phyloP scores from a whole-genome alignment of 805 yeast species.

The Ogataea trehaloabstinens region DNA sequence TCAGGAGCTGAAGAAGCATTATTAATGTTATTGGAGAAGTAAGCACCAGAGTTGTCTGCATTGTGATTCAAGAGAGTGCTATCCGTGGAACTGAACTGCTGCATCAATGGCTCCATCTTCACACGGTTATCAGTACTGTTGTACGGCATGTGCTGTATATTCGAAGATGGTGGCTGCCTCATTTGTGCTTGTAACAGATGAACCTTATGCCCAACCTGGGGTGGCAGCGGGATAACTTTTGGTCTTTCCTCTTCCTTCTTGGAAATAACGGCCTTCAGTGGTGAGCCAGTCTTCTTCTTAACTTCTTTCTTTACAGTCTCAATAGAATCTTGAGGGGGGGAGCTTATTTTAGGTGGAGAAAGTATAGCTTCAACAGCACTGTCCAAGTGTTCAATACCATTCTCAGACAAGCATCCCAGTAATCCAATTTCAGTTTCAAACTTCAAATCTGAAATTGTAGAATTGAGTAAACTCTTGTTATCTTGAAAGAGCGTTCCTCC shows the following conservation, averaged over 20 bases:
- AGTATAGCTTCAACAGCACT: conserved; percentile 59
- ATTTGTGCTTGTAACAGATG: conserved; percentile 24
- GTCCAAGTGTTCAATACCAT: conserved; percentile 56
- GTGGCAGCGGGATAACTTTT: neutral
- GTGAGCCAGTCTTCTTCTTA: conserved; percentile 21
- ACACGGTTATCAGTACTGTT: neutral
- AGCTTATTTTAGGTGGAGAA: conserved; percentile 42
- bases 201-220: conserved; percentile 5
- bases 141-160: too few species aligned
- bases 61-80: conserved; percentile 20
- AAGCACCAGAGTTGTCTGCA: conserved; percentile 22
- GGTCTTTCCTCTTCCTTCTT: conserved; percentile 11
- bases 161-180: conserved; percentile 12
- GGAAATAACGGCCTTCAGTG: conserved; percentile 18
- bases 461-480: conserved; percentile 54
- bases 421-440: conserved; percentile 49
- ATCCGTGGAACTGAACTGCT: conserved; percentile 11
- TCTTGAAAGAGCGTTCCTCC: conserved; percentile 80
- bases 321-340: conserved; percentile 11
- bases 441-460: conserved; percentile 48
- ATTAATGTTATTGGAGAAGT: conserved; percentile 3
- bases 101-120: neutral
- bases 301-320: conserved; percentile 19
- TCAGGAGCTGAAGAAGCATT: neutral
- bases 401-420: conserved; percentile 61